phyloP scores from a whole-genome alignment of 768 basidiomycete species.

The Sarcodon sp. region DNA sequence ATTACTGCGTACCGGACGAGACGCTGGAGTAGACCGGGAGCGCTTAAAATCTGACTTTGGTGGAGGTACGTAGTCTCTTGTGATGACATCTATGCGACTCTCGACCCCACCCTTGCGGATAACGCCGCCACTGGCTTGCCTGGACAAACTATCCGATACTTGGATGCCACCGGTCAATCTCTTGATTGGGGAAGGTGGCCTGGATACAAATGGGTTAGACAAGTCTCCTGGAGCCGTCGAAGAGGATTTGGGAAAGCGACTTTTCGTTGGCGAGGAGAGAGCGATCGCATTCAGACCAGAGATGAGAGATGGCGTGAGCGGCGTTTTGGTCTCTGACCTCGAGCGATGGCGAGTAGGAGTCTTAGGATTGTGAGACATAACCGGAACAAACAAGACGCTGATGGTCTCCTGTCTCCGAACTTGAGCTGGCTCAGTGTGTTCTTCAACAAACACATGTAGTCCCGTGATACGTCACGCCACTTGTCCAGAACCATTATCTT shows the following conservation, averaged over 20 bases:
- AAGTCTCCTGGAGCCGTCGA: slow-evolving; percentile 25
- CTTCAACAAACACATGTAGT: too few species aligned
- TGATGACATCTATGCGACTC: slow-evolving; percentile 64
- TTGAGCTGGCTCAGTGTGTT: too few species aligned
- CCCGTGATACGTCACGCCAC: too few species aligned
- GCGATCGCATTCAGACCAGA: slow-evolving; percentile 23
- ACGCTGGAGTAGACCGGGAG: slow-evolving; percentile 62
- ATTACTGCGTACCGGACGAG: slow-evolving; percentile 10
- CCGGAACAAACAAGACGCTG: neutral
- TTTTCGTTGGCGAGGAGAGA: slow-evolving; percentile 19
- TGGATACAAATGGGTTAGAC: slow-evolving; percentile 52
- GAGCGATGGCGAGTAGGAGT: slow-evolving; percentile 34
- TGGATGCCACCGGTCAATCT: slow-evolving; percentile 36
- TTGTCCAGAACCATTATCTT: too few species aligned
- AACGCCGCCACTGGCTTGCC: slow-evolving; percentile 54
- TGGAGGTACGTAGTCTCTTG: slow-evolving; percentile 64
- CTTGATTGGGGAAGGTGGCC: slow-evolving; percentile 56
- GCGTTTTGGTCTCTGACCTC: slow-evolving; percentile 36
- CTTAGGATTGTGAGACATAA: slow-evolving; percentile 23
- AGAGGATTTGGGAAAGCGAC: slow-evolving; percentile 11
- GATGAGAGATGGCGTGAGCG: slow-evolving; percentile 30
- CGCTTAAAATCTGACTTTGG: slow-evolving; percentile 49
- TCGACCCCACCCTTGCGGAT: slow-evolving; percentile 71
- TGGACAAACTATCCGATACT: slow-evolving; percentile 38
- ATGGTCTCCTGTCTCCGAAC: too few species aligned